Percentiles rank a stretch among this genome's conserved stretches.
These are phyloP conservation scores for Nematocida major DNA, from an alignment of 371 early-diverging fungal genomes.

Conservation along the genomic window DNA sequence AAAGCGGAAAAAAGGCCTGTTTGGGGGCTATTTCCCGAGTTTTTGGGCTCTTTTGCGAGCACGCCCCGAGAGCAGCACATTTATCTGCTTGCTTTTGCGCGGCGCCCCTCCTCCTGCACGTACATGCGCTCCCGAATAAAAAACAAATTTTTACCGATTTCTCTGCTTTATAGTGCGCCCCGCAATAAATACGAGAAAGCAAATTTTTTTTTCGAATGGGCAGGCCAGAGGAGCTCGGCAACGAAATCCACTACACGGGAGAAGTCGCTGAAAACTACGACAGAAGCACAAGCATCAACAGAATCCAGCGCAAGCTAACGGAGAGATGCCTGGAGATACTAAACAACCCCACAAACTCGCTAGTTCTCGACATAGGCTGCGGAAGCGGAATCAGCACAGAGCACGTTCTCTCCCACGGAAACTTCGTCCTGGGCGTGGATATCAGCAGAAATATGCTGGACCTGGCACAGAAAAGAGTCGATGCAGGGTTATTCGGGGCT, in stretches of 20 bases:
- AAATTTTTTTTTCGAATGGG: conserved; percentile 50
- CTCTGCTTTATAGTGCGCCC: neutral
- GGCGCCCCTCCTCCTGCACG: too few species aligned
- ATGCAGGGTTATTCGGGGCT: too few species aligned
- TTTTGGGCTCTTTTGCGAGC: too few species aligned
- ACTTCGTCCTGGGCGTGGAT: conserved; percentile 46
- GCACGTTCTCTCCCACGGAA: conserved; percentile 78
- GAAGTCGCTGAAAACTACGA: conserved; percentile 59
- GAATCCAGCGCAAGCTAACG: conserved; percentile 61
- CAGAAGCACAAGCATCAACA: conserved; percentile 57
- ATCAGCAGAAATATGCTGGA: conserved; percentile 45
- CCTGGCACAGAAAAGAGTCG: conserved; percentile 28
- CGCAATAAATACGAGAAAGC: too few species aligned
- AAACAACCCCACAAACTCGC: conserved; percentile 31
- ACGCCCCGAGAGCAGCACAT: too few species aligned
- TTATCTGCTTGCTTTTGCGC: too few species aligned
- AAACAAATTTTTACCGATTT: neutral
- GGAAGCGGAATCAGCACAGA: conserved; percentile 88
- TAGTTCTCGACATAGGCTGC: conserved; percentile 88
- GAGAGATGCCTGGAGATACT: conserved; percentile 60
- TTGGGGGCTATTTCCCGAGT: too few species aligned
- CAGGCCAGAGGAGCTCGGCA: conserved; percentile 33
- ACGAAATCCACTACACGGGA: conserved; percentile 60
- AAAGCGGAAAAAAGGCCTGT: too few species aligned
- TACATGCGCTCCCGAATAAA: too few species aligned